Conservation (phyloP, 2,329 filamentous ascomycete species). For the Drechmeria coniospora region DNA sequence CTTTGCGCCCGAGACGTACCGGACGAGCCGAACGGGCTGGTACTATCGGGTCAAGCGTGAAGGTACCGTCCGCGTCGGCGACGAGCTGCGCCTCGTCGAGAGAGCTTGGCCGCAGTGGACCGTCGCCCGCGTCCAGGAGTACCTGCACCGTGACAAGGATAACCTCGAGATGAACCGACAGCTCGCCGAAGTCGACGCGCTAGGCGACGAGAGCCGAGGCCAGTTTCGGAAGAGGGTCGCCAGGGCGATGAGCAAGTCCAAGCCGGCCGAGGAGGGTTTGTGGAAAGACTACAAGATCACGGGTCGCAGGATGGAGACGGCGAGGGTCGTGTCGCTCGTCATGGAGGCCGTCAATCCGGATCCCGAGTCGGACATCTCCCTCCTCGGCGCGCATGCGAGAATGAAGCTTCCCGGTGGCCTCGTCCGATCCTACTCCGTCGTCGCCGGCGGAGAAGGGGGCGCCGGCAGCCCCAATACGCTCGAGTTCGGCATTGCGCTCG, state of each 20-base stretch:
- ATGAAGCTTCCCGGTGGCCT: constrained; percentile 41
- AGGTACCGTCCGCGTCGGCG: constrained; percentile 38
- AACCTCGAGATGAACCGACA: constrained; percentile 36
- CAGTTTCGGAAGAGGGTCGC: constrained; percentile 36
- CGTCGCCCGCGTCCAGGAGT: constrained; percentile 46
- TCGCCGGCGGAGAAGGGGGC: constrained; percentile 15
- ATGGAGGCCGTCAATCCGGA: constrained; percentile 28
- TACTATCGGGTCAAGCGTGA: constrained; percentile 45
- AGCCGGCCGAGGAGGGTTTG: constrained; percentile 10
- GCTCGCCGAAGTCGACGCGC: constrained; percentile 32
- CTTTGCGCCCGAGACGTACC: constrained; percentile 43
- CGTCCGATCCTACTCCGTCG: constrained; percentile 44
- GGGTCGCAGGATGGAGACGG: constrained; percentile 34
- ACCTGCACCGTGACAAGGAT: constrained; percentile 37
- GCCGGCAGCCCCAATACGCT: constrained; percentile 28
- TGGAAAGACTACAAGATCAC: constrained; percentile 33
- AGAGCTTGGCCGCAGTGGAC: constrained; percentile 44
- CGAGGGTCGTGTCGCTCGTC: constrained; percentile 32
- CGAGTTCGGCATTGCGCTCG: constrained; percentile 42
- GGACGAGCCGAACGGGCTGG: constrained; percentile 46
- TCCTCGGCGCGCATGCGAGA: constrained; percentile 36
- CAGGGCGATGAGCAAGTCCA: constrained; percentile 22
- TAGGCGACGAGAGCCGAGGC: constrained; percentile 31
- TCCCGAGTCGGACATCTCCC: constrained; percentile 17
- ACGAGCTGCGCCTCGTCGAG: constrained; percentile 39